A percentile compares a stretch with the other conserved stretches of the same genome.
These are phyloP conservation scores for Colletotrichum sp. DNA, from an alignment of 2,329 filamentous ascomycete species.

Conservation along the genomic window DNA sequence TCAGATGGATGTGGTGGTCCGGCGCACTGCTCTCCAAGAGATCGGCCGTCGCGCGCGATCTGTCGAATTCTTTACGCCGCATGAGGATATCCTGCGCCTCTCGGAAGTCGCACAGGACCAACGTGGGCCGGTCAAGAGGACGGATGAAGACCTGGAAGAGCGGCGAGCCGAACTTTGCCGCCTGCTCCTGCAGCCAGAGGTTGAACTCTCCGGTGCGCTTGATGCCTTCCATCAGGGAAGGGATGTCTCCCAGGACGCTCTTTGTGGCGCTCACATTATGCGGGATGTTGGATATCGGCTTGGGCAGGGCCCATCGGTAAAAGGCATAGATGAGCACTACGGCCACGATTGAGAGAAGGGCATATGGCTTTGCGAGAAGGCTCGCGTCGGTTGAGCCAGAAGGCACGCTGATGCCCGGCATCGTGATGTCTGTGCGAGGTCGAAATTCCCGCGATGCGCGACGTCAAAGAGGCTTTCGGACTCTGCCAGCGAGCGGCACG, in stretches of 20 bases:
- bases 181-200: constrained; percentile 6
- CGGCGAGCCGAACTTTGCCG: constrained; percentile 38
- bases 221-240: constrained; percentile 41
- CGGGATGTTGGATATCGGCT: constrained; percentile 50
- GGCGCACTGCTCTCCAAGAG: constrained; percentile 35
- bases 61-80: constrained; percentile 50
- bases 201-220: constrained; percentile 25
- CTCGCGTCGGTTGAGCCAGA: not conserved
- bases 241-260: constrained; percentile 46
- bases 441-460: not conserved
- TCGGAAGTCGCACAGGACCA: constrained; percentile 44
- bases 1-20: constrained; percentile 35
- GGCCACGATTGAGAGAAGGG: not conserved
- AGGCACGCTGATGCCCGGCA: not conserved
- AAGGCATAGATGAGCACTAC: not conserved
- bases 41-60: constrained; percentile 28
- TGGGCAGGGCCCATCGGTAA: constrained; percentile 34
- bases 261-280: constrained; percentile 41
- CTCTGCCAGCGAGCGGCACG: not conserved
- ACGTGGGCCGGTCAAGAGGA: constrained; percentile 45
- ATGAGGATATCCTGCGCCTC: constrained; percentile 46
- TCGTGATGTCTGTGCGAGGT: not conserved
- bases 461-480: not conserved
- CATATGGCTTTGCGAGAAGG: not conserved
- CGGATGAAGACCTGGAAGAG: constrained; percentile 53